Conservation (phyloP, 2,329 filamentous ascomycete genomes). For the Diaporthe sp. region DNA sequence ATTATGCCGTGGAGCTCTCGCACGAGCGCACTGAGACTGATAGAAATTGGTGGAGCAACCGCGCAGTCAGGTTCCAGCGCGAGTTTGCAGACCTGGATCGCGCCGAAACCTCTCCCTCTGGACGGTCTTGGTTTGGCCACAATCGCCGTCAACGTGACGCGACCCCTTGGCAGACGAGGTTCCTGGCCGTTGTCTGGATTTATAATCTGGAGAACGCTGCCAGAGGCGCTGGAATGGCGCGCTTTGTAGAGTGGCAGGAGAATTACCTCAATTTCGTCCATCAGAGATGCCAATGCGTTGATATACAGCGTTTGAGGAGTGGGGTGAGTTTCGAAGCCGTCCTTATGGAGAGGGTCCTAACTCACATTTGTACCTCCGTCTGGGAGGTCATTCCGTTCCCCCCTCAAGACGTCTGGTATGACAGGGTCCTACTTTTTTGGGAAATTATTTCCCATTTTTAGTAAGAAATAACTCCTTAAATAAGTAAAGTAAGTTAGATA, state of each 20-base stretch:
- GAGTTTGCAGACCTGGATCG: background rate
- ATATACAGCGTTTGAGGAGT: background rate
- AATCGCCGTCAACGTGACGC: background rate
- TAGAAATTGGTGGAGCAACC: background rate
- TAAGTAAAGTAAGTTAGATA: no score
- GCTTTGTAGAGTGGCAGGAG: background rate
- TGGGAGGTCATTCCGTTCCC: background rate
- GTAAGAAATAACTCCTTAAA: no score
- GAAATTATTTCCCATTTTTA: no score
- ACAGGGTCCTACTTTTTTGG: background rate
- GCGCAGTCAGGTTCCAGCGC: background rate
- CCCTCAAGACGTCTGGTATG: background rate
- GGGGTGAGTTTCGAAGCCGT: background rate
- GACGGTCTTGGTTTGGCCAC: background rate
- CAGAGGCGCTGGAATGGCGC: background rate
- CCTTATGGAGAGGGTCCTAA: background rate
- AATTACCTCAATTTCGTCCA: background rate
- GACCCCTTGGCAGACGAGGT: background rate
- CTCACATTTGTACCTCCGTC: background rate
- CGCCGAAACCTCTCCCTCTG: background rate
- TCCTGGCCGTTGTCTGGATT: rapidly evolving
- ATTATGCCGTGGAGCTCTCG: background rate
- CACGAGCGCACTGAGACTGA: rapidly evolving
- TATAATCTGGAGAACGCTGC: background rate
- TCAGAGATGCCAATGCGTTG: background rate